Base-by-base conservation (phyloP, 495 filamentous ascomycete genomes). In the Neurospora tetrasperma region DNA sequence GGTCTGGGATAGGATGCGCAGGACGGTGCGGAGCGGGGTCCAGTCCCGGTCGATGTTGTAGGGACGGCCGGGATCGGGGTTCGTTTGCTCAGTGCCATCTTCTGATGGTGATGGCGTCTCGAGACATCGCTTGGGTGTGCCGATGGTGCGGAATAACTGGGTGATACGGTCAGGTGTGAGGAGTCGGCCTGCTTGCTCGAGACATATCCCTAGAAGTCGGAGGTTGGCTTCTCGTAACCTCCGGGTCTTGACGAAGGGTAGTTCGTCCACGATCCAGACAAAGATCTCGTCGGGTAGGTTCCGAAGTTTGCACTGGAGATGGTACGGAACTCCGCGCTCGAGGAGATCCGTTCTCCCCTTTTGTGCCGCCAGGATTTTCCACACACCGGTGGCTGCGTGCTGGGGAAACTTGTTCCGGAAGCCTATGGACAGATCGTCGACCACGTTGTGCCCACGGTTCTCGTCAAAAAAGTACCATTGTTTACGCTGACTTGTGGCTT, bases 241-340 rank as follows among this genome's bases (percentile, higher is more conserved):
- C 40, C 88, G 86, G 46, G 86, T 86, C 48, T 81, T 82, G 75
- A 93, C 90, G 12, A 82, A 77, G 69, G 88, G 86, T n/a, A 90
- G 83, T 74, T 93, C 89, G 48, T 89, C 82, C 12, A 96, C 82
- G 4, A 95, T 86, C 94, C 94, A 97, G 23, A 84, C 69, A 31
- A 93, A 84, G 23, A 96, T 76, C 71, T 93, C 89, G 70, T 94
- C 88, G 2, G 94, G 90, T 7, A 96, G 81, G 16, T 80, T 70
- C 38, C 79, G 80, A 43, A 83, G 80, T 72, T 84, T 85, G 20
- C 78, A 78, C 39, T 90, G 82, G 23, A 91, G 86, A 73, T 89
- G 85, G 74, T 88, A 87, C 1, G 91, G 82, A 72, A 90, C 85
- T 2, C 93, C 93, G 68, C 90, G 90, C 54, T 92, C 80, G 73